Conservation (phyloP, 768 basidiomycete species). For the Russula griseocarnosa region DNA sequence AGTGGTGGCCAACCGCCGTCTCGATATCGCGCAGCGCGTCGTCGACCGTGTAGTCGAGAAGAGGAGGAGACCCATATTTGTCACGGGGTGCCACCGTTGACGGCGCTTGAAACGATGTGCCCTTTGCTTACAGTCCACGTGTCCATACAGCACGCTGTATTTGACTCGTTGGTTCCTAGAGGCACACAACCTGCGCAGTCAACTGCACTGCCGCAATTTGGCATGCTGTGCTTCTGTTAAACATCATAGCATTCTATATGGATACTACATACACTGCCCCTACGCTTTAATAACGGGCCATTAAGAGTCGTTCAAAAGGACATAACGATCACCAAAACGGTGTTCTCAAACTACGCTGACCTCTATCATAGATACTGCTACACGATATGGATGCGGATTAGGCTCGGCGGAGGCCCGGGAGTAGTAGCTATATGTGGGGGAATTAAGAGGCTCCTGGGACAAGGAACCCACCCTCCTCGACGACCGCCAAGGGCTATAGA, state of each 20-base stretch:
- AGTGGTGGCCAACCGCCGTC: constrained; percentile 32
- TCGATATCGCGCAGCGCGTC: background rate
- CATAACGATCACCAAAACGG: too few relatives aligned
- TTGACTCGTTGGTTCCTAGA: too few relatives aligned
- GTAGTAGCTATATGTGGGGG: background rate
- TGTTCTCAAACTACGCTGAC: background rate
- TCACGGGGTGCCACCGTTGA: background rate
- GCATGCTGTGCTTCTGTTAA: background rate
- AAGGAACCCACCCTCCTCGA: background rate
- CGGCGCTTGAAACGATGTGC: too few relatives aligned
- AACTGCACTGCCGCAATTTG: background rate
- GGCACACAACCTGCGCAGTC: background rate
- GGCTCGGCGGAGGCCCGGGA: background rate
- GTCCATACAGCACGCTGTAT: background rate
- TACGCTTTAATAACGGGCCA: background rate
- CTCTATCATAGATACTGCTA: background rate
- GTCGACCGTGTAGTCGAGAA: constrained; percentile 3
- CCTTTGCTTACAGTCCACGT: background rate
- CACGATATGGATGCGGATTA: background rate
- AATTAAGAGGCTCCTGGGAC: background rate
- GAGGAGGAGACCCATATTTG: constrained; percentile 13
- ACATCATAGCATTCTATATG: background rate
- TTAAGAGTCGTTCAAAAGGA: too few relatives aligned
- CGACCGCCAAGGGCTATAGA: background rate
- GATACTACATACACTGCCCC: background rate